Evolutionary conservation across 1,284 basidiomycete genomes (phyloP).

Genomic region (Crepidotus sp.): DNA sequence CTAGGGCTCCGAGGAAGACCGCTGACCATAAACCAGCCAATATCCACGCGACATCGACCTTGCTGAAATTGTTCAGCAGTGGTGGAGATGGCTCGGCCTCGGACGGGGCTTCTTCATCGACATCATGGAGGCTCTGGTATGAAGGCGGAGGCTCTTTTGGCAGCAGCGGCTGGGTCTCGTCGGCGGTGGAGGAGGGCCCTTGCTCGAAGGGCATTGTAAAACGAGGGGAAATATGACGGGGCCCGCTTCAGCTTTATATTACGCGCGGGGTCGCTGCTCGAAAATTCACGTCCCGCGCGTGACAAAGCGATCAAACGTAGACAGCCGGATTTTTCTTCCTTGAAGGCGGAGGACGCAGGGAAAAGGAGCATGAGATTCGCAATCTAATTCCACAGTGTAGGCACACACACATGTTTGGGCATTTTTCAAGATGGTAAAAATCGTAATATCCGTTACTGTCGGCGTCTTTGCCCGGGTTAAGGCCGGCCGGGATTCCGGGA

Average conservation of each 20-base stretch:
- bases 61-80: slow-evolving; percentile 38
- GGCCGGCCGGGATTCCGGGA: slow-evolving; percentile 8
- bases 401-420: slow-evolving; percentile 15
- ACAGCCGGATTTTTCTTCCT: slow-evolving; percentile 10
- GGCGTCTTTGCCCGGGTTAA: slow-evolving; percentile 7
- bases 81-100: slow-evolving; percentile 23
- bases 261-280: slow-evolving; percentile 14
- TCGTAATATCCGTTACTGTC: slow-evolving; percentile 14
- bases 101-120: slow-evolving; percentile 22
- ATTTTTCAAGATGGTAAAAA: slow-evolving; percentile 10
- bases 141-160: slow-evolving; percentile 35
- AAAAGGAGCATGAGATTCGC: slow-evolving; percentile 16
- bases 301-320: slow-evolving; percentile 16
- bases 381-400: slow-evolving; percentile 18
- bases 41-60: slow-evolving; percentile 53
- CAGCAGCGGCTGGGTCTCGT: slow-evolving; percentile 36
- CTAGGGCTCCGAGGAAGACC: slow-evolving; percentile 73
- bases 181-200: slow-evolving; percentile 28
- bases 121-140: slow-evolving; percentile 36
- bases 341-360: slow-evolving; percentile 10
- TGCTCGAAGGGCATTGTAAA: slow-evolving; percentile 32
- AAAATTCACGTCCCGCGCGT: slow-evolving; percentile 14
- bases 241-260: slow-evolving; percentile 16
- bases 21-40: slow-evolving; percentile 69
- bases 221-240: slow-evolving; percentile 13